Conservation (phyloP, 108 stramenopile genomes). For the Aureococcus anophagefferens region DNA sequence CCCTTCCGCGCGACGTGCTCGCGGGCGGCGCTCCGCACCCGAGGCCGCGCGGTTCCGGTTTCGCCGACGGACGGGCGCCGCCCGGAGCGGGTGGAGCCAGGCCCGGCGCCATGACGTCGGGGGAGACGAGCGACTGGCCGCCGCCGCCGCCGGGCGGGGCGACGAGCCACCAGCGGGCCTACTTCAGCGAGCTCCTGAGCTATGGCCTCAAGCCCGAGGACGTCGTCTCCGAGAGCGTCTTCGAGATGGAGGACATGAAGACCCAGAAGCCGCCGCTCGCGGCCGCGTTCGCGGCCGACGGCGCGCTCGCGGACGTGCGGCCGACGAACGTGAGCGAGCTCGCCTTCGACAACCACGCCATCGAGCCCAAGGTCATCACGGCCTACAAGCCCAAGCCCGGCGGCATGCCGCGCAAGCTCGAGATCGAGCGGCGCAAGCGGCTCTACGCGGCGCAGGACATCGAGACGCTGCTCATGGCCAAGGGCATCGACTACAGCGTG, state of each 20-base stretch:
- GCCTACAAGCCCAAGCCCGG: conserved; percentile 43
- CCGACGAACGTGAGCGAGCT: not conserved
- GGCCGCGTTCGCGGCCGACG: not conserved
- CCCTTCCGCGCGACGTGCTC: too few species aligned
- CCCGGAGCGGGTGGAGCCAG: too few species aligned
- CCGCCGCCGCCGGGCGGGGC: not conserved
- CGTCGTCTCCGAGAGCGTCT: not conserved
- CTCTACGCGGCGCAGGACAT: conserved; percentile 32
- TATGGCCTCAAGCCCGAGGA: not conserved
- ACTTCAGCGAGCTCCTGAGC: not conserved
- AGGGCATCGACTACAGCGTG: conserved; percentile 20
- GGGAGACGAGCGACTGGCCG: not conserved
- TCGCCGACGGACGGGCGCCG: too few species aligned
- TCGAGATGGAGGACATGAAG: not conserved
- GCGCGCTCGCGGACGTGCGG: too few species aligned
- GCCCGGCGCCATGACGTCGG: too few species aligned
- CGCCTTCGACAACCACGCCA: conserved; percentile 4
- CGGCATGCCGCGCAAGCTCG: conserved; percentile 43
- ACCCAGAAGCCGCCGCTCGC: not conserved
- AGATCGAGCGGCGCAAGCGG: conserved; percentile 45
- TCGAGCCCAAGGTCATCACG: conserved; percentile 46
- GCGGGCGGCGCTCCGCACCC: too few species aligned
- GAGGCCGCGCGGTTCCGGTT: too few species aligned
- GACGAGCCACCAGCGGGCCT: not conserved
- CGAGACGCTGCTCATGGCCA: conserved; percentile 25